A percentile compares a stretch with the other conserved stretches of the same genome.
phyloP scores from a whole-genome alignment of 2,329 filamentous ascomycete species.

The Fusarium temperatum region DNA sequence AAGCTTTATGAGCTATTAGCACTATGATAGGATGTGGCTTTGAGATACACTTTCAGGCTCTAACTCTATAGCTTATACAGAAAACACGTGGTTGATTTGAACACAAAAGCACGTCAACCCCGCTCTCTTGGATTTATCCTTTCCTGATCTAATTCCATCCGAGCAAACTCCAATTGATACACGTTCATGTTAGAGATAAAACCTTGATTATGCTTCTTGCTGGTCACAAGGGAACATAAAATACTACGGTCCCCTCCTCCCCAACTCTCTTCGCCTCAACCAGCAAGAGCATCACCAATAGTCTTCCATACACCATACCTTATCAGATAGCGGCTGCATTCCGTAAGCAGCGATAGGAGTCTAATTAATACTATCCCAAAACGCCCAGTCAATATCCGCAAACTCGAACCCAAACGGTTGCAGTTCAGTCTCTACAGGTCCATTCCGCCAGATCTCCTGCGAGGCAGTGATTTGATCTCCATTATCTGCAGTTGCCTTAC shows the following conservation, averaged over 20 bases:
- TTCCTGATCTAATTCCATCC: accelerated
- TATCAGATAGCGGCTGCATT: too few relatives aligned
- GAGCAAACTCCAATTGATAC: accelerated
- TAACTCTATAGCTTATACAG: accelerated
- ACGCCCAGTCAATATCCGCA: slow-evolving; percentile 21
- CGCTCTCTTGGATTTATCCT: not conserved
- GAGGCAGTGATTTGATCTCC: not conserved
- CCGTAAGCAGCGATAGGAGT: too few relatives aligned
- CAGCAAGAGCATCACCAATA: too few relatives aligned
- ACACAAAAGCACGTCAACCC: not conserved
- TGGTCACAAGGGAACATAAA: too few relatives aligned
- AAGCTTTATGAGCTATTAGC: not conserved
- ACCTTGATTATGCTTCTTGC: too few relatives aligned
- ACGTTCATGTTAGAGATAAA: too few relatives aligned
- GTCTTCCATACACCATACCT: too few relatives aligned
- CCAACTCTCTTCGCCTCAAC: too few relatives aligned
- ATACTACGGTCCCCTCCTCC: accelerated
- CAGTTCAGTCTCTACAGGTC: not conserved
- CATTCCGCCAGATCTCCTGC: not conserved
- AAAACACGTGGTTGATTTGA: not conserved
- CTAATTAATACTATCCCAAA: slow-evolving; percentile 22
- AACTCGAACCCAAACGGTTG: slow-evolving; percentile 26
- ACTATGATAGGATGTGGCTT: not conserved
- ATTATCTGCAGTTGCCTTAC: accelerated
- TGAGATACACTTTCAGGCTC: not conserved